phyloP scores from a whole-genome alignment of 257 asterid genomes.

The Fraxinus pennsylvanica region DNA sequence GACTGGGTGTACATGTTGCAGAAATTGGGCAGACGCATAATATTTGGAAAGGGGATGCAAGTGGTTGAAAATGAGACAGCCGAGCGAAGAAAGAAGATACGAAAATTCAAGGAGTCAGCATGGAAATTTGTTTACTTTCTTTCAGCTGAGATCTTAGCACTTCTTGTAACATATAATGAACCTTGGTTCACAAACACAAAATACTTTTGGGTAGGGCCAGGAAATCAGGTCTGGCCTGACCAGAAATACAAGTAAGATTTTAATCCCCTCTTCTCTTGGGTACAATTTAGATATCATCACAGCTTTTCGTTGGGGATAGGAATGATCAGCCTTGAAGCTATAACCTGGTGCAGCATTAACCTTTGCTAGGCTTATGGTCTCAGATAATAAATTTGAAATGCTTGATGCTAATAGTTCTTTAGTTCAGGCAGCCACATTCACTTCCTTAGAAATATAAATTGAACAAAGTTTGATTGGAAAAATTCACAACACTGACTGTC shows the following conservation, averaged over 20 bases:
- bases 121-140: slow-evolving; percentile 93
- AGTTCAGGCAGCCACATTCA: not conserved
- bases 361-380: not conserved
- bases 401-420: not conserved
- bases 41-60: slow-evolving; percentile 69
- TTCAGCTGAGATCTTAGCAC: slow-evolving; percentile 83
- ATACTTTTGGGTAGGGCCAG: slow-evolving; percentile 95
- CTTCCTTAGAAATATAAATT: not conserved
- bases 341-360: not conserved
- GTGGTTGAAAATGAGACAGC: slow-evolving; percentile 45
- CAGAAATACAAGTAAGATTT: slow-evolving; percentile 73
- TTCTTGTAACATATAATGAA: slow-evolving; percentile 77
- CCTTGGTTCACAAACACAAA: slow-evolving; percentile 81
- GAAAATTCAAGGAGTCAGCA: slow-evolving; percentile 94
- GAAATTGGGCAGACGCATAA: slow-evolving; percentile 67
- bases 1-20: slow-evolving; percentile 43
- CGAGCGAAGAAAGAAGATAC: slow-evolving; percentile 64
- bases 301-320: slow-evolving; percentile 10
- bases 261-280: not conserved
- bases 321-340: slow-evolving; percentile 23
- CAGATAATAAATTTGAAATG: not conserved
- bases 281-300: slow-evolving; percentile 14
- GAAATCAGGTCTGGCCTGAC: slow-evolving; percentile 84
- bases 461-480: not conserved
- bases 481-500: slow-evolving; percentile 19